Conservation (phyloP, 208 protist species). For the Leishmania amazonensis region DNA sequence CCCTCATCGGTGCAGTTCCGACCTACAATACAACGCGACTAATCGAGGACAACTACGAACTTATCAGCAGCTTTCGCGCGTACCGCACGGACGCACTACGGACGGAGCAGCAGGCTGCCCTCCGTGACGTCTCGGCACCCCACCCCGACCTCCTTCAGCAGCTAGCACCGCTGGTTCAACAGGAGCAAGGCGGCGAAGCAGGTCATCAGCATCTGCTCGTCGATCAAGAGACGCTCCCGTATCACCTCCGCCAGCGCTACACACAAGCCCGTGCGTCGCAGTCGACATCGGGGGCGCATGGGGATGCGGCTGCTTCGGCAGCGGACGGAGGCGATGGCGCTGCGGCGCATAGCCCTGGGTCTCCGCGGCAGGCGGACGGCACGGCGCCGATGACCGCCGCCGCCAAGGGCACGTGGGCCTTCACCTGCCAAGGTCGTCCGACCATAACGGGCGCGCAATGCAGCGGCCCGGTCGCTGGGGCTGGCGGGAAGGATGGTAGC, state of each 20-base stretch:
- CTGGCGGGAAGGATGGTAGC: neutral
- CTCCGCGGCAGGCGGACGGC: conserved; percentile 10
- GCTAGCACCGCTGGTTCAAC: conserved; percentile 51
- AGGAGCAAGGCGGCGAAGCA: conserved; percentile 8
- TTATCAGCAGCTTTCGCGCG: conserved; percentile 85
- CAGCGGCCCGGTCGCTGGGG: neutral
- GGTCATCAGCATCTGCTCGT: conserved; percentile 44
- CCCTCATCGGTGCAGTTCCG: conserved; percentile 64
- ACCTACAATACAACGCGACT: conserved; percentile 53
- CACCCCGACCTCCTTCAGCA: conserved; percentile 73
- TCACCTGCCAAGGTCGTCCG: conserved; percentile 41
- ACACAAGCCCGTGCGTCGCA: neutral
- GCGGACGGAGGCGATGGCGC: neutral
- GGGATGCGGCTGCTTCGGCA: neutral
- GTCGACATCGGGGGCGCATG: neutral
- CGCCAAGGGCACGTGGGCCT: conserved; percentile 45
- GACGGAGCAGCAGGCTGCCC: conserved; percentile 41
- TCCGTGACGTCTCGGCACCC: conserved; percentile 50
- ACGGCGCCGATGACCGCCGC: neutral
- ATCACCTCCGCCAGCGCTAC: conserved; percentile 30
- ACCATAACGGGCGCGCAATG: neutral
- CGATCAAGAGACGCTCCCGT: conserved; percentile 60
- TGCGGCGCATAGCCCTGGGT: neutral
- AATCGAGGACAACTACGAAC: conserved; percentile 78
- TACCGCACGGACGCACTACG: conserved; percentile 71